Conservation (phyloP, 2,329 filamentous ascomycete species). For the Sphaerulina musiva region DNA sequence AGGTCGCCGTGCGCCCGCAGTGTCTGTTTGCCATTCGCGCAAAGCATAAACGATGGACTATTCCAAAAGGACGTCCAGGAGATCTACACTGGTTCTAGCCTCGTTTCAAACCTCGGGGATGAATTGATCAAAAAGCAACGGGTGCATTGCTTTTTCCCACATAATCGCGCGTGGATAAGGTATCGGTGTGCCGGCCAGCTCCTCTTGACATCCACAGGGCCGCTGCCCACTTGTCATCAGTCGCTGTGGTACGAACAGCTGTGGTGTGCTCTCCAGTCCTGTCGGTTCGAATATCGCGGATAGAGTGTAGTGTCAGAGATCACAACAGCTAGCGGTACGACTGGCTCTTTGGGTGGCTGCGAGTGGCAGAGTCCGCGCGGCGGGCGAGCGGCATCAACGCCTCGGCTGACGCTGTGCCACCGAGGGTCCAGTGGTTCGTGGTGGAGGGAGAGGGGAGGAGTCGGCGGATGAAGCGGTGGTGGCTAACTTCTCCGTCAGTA, state of each 20-base stretch:
- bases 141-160: too few relatives aligned
- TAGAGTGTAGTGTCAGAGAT: background rate
- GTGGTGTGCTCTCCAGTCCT: background rate
- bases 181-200: background rate
- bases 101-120: background rate
- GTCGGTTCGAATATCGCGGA: background rate
- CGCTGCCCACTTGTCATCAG: background rate
- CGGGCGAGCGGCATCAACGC: slow-evolving; percentile 1
- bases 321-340: background rate
- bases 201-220: background rate
- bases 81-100: background rate
- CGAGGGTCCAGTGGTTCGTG: background rate
- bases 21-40: slow-evolving; percentile 6
- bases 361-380: background rate
- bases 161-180: too few relatives aligned
- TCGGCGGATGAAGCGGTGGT: background rate
- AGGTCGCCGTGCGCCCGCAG: background rate
- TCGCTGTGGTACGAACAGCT: background rate
- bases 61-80: background rate
- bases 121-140: too few relatives aligned
- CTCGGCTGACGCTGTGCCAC: background rate
- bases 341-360: background rate
- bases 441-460: background rate
- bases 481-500: background rate
- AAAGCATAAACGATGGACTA: slow-evolving; percentile 2